Base-by-base conservation (phyloP, 176 grass and related monocot species). In the Panicum miliaceum region DNA sequence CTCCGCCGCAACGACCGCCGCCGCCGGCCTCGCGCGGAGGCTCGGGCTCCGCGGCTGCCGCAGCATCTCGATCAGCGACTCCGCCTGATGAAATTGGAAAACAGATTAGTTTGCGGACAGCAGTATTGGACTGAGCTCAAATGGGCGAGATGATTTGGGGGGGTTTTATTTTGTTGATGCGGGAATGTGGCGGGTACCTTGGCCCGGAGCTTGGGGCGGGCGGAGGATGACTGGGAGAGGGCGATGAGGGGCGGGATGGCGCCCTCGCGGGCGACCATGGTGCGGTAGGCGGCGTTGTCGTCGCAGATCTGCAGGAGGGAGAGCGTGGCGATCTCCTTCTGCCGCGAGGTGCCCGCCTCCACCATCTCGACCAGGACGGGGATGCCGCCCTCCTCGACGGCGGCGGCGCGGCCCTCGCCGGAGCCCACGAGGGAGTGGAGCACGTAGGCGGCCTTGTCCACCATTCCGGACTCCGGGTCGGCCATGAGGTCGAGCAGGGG, bases 291-390 rank as follows among this genome's bases (percentile, higher is more conserved):
- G 8, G 85, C 67, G 87, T 41, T 85, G 51, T 99, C 87, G 60
- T 96, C 89, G 70, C 96, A 99, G 89, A 99, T 96, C 93, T 94
- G 87, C 27, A 90, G 90, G 16, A 99, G 91, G 11, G 83, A 84
- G 51, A 92, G 85, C 3, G 90, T 92, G 37, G 93, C 91, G 56
- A 96, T 87, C 53, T 99, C 89, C 82, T 94, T 96, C 87, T 99
- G 96, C 25, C 87, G 43, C 27, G 56, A 59, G 46, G 56, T 53
- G 19, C 96, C 96, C 1, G 68, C 84, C 88, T 99, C 96, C 0
- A 99, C 86, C 96, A 99, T 96, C 91, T 99, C 96, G 12, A 99
- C 96, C 4, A 99, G 82, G 3, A 99, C 96, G 36, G 91, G 91
- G 47, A 96, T 56, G 16, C 89, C 96, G 71, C 89, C 89, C 48